Percentiles rank a stretch among this genome's conserved stretches.
phyloP scores from a whole-genome alignment of 495 filamentous ascomycete genomes.

The Corynascus novoguineensis region DNA sequence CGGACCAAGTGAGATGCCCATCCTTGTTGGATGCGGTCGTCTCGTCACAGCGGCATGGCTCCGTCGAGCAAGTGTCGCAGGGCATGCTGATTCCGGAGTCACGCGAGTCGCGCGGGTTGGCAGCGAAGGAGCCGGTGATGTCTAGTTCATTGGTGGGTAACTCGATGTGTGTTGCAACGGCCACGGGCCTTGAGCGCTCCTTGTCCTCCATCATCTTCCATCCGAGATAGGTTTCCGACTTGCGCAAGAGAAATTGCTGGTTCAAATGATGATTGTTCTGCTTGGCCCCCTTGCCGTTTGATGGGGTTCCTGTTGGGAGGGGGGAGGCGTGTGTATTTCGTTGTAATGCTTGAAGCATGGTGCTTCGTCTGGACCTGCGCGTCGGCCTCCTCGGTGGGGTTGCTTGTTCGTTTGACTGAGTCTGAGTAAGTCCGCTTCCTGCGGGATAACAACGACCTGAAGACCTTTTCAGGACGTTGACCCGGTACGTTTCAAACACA shows the following conservation, averaged over 20 bases:
- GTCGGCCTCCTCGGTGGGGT: neutral
- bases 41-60: constrained; percentile 9
- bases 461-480: constrained; percentile 23
- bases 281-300: neutral
- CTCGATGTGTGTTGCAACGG: too few relatives aligned
- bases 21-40: neutral
- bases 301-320: neutral
- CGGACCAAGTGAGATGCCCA: too few relatives aligned
- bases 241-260: neutral
- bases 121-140: too few relatives aligned
- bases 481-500: constrained; percentile 27
- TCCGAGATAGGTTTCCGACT: neutral
- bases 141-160: too few relatives aligned
- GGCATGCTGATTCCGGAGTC: constrained; percentile 25
- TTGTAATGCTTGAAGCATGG: neutral
- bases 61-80: constrained; percentile 15
- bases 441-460: neutral
- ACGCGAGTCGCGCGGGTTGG: constrained; percentile 15
- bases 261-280: neutral
- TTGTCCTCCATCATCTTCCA: neutral
- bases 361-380: constrained; percentile 12
- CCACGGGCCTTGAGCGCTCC: too few relatives aligned
- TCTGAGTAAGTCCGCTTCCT: neutral
- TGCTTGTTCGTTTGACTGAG: neutral
- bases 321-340: neutral